phyloP scores from a whole-genome alignment of 1,284 basidiomycete genomes.

The Sporisorium exsertum region DNA sequence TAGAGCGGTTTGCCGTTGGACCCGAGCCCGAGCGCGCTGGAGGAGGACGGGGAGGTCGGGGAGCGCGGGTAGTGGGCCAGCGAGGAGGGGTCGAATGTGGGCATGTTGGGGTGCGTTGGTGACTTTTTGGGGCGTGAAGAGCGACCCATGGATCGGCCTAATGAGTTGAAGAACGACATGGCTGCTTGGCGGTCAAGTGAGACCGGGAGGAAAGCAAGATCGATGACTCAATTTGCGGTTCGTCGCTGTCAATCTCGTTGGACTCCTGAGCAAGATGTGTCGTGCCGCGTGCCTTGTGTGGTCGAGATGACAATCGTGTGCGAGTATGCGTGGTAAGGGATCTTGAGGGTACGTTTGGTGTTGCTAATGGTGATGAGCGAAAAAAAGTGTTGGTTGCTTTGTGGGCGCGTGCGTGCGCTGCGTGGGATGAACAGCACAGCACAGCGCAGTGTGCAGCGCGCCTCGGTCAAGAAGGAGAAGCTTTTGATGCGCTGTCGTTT shows the following conservation, averaged over 20 bases:
- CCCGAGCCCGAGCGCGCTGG: constrained; percentile 19
- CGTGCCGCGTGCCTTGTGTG: neutral
- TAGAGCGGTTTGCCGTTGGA: constrained; percentile 63
- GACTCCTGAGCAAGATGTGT: neutral
- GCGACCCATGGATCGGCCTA: constrained; percentile 65
- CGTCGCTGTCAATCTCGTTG: neutral
- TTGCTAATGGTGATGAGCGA: neutral
- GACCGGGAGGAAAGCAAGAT: neutral
- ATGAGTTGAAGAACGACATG: constrained; percentile 65
- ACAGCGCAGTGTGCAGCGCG: neutral
- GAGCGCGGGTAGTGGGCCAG: constrained; percentile 25
- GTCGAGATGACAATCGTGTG: neutral
- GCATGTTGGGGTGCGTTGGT: constrained; percentile 54
- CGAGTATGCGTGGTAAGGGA: too few species aligned
- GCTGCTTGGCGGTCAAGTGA: neutral
- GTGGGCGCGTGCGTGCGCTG: constrained; percentile 2
- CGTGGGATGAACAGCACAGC: neutral
- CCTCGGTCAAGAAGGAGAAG: neutral
- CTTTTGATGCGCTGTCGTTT: constrained; percentile 14
- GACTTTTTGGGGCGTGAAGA: constrained; percentile 61
- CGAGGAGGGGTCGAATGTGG: constrained; percentile 45
- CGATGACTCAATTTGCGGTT: too few species aligned
- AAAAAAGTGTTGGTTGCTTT: constrained; percentile 25
- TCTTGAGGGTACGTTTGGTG: neutral
- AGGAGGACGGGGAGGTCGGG: constrained; percentile 28